Percentiles rank a stretch among this genome's conserved stretches.
Conservation (phyloP, 306 rosid species). For the Luffa acutangula region DNA sequence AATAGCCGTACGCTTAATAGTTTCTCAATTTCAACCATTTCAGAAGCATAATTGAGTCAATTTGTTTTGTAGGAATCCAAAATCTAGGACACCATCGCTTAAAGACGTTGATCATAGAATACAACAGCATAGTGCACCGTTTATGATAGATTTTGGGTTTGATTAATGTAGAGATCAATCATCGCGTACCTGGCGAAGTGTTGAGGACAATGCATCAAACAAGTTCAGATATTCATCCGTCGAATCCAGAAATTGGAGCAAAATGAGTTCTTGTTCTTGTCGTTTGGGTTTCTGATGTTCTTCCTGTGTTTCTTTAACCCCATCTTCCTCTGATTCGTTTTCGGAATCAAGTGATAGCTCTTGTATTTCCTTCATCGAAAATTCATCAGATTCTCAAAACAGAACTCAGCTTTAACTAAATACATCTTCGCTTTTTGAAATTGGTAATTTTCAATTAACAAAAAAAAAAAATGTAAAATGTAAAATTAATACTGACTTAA, state of each 20-base stretch:
- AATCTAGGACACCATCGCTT: background rate
- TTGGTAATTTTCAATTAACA: background rate
- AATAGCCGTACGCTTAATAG: background rate
- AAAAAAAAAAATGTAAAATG: background rate
- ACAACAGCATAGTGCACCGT: background rate
- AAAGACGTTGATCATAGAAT: background rate
- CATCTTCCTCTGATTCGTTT: background rate
- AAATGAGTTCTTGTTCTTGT: conserved; percentile 1
- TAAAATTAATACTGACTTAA: too few relatives aligned
- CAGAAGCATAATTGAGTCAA: background rate
- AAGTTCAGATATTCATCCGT: conserved; percentile 42
- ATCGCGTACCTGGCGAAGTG: conserved; percentile 54
- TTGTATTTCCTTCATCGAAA: conserved; percentile 5
- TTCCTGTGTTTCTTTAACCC: background rate
- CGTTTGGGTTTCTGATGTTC: background rate
- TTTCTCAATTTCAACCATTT: background rate
- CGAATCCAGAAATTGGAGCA: conserved; percentile 64
- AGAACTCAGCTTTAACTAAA: background rate
- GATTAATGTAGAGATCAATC: background rate
- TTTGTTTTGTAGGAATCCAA: background rate
- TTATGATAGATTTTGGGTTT: background rate
- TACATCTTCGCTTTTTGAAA: background rate
- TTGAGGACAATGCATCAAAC: conserved; percentile 40
- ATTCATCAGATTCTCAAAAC: background rate
- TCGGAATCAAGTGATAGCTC: background rate